phyloP scores from a whole-genome alignment of 108 stramenopile species.

The Fragilaria crotonensis region DNA sequence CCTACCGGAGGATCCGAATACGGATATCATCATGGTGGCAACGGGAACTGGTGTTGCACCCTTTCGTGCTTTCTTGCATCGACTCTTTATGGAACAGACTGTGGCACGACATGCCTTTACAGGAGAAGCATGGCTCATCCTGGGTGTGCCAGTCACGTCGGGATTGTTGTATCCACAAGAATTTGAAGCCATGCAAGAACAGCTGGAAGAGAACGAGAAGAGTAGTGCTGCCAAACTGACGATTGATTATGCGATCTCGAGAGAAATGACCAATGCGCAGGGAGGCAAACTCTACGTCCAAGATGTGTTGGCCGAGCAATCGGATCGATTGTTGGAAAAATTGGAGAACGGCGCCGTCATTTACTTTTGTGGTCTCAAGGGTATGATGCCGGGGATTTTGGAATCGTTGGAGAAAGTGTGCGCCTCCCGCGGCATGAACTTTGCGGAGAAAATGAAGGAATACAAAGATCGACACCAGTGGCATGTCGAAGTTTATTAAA shows the following conservation, averaged over 20 bases:
- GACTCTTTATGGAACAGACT: conserved; percentile 80
- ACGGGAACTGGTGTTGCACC: conserved; percentile 89
- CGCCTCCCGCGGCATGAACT: conserved; percentile 42
- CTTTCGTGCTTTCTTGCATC: conserved; percentile 78
- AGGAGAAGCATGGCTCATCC: conserved; percentile 67
- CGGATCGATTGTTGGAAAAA: conserved; percentile 49
- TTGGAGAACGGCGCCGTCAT: conserved; percentile 65
- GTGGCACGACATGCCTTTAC: conserved; percentile 66
- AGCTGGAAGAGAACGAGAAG: too few species aligned
- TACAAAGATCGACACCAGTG: conserved; percentile 65
- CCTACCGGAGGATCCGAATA: conserved; percentile 57
- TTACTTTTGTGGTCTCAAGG: conserved; percentile 88
- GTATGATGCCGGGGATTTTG: conserved; percentile 88
- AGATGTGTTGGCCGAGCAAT: conserved; percentile 62
- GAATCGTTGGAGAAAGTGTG: conserved; percentile 68
- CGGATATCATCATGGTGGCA: conserved; percentile 84
- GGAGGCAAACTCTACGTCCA: conserved; percentile 86
- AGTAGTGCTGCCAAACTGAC: conserved; percentile 37
- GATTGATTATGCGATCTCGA: conserved; percentile 69
- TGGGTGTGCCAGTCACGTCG: conserved; percentile 74
- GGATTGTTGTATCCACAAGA: conserved; percentile 74
- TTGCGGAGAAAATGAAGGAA: conserved; percentile 44
- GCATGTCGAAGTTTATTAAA: conserved; percentile 82
- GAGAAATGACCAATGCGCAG: conserved; percentile 66
- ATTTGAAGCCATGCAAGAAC: conserved; percentile 62